Evolutionary conservation across 306 rosid genomes (phyloP).

Genomic region (Quercus robur): DNA sequence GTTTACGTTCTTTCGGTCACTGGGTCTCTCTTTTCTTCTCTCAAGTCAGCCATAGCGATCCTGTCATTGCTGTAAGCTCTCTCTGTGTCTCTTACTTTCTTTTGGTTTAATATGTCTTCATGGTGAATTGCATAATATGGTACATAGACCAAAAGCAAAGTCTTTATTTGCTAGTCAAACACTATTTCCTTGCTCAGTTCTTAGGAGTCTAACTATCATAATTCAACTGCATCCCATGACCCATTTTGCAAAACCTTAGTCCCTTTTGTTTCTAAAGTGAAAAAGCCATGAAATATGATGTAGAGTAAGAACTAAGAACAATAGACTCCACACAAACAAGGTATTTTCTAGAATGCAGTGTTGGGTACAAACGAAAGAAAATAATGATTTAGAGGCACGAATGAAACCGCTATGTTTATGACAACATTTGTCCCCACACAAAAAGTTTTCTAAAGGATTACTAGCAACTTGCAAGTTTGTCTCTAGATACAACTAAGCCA

Average conservation of each 20-base stretch:
- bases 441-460: too few relatives aligned
- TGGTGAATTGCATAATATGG: too few relatives aligned
- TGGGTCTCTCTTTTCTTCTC: conserved; percentile 72
- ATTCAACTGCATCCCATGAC: background rate
- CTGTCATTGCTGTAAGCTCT: conserved; percentile 67
- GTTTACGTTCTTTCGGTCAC: conserved; percentile 55
- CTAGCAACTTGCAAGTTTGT: too few relatives aligned
- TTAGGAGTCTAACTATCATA: background rate
- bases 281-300: background rate
- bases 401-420: too few relatives aligned
- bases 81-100: background rate
- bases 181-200: background rate
- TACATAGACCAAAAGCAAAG: too few relatives aligned
- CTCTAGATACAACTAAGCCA: too few relatives aligned
- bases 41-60: conserved; percentile 58
- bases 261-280: background rate
- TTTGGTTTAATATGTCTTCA: too few relatives aligned
- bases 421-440: too few relatives aligned
- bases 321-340: background rate
- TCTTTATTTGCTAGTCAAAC: background rate
- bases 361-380: too few relatives aligned
- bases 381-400: too few relatives aligned
- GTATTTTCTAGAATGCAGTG: background rate
- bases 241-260: background rate
- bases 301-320: background rate